Conservation (phyloP, 495 filamentous ascomycete species). For the Penicillium tannophilum region DNA sequence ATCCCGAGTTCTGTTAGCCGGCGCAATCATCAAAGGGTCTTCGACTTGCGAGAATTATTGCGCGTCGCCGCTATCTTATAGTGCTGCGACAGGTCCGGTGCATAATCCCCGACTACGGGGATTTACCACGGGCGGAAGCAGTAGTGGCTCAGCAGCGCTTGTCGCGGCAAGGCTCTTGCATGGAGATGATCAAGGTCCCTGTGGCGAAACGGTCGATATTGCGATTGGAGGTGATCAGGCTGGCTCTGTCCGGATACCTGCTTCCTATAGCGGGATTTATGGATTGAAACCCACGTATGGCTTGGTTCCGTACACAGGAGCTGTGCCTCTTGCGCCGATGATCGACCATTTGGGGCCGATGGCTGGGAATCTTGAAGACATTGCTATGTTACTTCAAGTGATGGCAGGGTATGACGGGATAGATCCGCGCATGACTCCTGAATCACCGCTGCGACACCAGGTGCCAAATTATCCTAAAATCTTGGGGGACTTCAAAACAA, state of each 20-base stretch:
- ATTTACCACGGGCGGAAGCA: constrained; percentile 53
- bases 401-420: constrained; percentile 58
- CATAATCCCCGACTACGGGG: constrained; percentile 46
- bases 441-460: constrained; percentile 34
- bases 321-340: constrained; percentile 39
- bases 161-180: constrained; percentile 46
- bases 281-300: constrained; percentile 52
- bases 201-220: constrained; percentile 47
- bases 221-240: constrained; percentile 60
- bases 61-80: constrained; percentile 35
- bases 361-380: constrained; percentile 50
- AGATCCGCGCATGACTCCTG: constrained; percentile 53
- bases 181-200: constrained; percentile 26
- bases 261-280: constrained; percentile 46
- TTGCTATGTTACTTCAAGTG: constrained; percentile 51
- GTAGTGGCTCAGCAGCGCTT: constrained; percentile 52
- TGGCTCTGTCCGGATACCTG: constrained; percentile 56
- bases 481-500: constrained; percentile 24
- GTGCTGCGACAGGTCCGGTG: constrained; percentile 46
- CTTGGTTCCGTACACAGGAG: constrained; percentile 54
- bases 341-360: constrained; percentile 55
- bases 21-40: constrained; percentile 37
- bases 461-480: constrained; percentile 29
- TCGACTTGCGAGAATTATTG: constrained; percentile 48
- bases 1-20: constrained; percentile 41